Percentiles rank a stretch among this genome's conserved stretches.
Evolutionary conservation across 2,329 filamentous ascomycete species (phyloP).

Genomic region (Decorospora gaudefroyi): DNA sequence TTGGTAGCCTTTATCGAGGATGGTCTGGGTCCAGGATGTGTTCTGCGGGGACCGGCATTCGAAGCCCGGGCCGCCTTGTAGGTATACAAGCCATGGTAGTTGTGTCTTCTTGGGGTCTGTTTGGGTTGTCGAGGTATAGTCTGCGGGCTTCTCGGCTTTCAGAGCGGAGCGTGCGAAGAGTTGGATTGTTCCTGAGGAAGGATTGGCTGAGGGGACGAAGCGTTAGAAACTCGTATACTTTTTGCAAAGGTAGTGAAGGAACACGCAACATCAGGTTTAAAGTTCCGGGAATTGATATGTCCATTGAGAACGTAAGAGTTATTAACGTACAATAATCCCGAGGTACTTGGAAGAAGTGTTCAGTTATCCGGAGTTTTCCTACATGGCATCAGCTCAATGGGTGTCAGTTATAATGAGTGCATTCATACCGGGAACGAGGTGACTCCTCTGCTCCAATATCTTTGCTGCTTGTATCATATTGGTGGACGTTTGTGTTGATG

Average conservation of each 20-base stretch:
- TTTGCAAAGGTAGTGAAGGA: background rate
- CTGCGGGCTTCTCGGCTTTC: slow-evolving; percentile 67
- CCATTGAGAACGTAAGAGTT: too few relatives aligned
- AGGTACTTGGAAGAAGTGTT: slow-evolving; percentile 86
- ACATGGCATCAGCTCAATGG: slow-evolving; percentile 5
- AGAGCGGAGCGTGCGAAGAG: slow-evolving; percentile 78
- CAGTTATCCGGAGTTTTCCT: slow-evolving; percentile 77
- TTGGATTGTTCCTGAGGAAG: slow-evolving; percentile 64
- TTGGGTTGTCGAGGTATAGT: slow-evolving; percentile 55
- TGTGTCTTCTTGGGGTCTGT: slow-evolving; percentile 53
- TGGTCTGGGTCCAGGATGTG: slow-evolving; percentile 68
- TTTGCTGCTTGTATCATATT: slow-evolving; percentile 52
- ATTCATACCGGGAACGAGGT: slow-evolving; percentile 51
- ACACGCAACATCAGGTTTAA: too few relatives aligned
- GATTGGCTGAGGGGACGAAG: slow-evolving; percentile 49
- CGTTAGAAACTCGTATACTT: background rate
- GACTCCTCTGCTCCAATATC: slow-evolving; percentile 53
- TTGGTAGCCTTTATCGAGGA: slow-evolving; percentile 82
- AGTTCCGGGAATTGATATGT: too few relatives aligned
- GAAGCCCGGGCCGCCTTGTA: slow-evolving; percentile 85
- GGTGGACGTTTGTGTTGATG: slow-evolving; percentile 9
- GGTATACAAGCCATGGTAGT: slow-evolving; percentile 68
- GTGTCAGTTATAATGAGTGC: background rate
- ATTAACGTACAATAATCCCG: slow-evolving; percentile 64
- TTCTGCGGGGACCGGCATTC: slow-evolving; percentile 76